Conservation (phyloP, 768 basidiomycete genomes). For the Trametes punicea region DNA sequence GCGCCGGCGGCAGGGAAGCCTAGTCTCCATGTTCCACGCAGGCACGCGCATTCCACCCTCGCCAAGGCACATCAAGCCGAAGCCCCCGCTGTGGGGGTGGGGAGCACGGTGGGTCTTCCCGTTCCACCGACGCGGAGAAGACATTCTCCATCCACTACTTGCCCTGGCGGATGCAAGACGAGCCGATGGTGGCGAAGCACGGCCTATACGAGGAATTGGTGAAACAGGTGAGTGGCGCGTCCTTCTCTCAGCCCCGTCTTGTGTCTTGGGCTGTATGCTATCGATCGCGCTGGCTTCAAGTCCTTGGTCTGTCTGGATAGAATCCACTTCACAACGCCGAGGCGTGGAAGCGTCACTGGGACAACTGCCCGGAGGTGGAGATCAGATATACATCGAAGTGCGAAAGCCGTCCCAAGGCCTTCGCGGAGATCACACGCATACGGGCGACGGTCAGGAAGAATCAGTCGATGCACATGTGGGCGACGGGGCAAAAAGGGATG, state of each 20-base stretch:
- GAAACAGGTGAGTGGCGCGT: not conserved
- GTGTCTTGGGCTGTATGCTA: no score
- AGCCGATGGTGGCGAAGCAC: not conserved
- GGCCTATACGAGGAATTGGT: slow-evolving; percentile 1
- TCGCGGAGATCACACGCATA: no score
- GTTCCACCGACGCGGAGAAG: slow-evolving; percentile 6
- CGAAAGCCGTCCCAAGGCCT: no score
- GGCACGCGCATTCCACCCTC: not conserved
- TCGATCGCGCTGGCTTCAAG: not conserved
- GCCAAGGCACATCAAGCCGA: not conserved
- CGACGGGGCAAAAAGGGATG: no score
- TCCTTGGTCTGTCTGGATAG: not conserved
- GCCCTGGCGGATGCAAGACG: not conserved
- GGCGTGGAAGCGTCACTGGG: slow-evolving; percentile 11
- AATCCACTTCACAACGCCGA: not conserved
- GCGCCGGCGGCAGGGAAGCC: not conserved
- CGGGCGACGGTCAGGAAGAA: no score
- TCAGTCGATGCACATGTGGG: no score
- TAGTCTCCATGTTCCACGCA: not conserved
- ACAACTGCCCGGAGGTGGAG: not conserved
- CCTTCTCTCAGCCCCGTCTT: not conserved
- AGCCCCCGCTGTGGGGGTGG: not conserved
- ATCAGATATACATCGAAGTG: slow-evolving; percentile 1
- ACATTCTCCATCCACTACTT: slow-evolving; percentile 9
- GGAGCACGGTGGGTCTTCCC: not conserved